Base-by-base conservation (phyloP, 2,329 filamentous ascomycete genomes). In the Raffaelea arxii region DNA sequence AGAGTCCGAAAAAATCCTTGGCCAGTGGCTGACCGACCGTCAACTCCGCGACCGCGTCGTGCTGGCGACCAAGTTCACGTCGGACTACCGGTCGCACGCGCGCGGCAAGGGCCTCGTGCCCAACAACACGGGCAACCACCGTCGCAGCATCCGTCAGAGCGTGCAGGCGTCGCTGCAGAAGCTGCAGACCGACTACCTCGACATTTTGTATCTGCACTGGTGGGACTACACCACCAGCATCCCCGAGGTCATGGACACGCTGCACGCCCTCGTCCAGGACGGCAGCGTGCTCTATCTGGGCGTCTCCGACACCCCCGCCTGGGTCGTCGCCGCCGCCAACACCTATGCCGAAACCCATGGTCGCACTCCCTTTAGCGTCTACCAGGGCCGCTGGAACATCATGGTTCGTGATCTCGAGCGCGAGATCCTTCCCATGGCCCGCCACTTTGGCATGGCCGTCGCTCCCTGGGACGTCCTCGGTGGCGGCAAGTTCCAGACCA, bases 401-500 rank as follows among this genome's bases (percentile, higher is more conserved):
- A 35, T 55, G 22, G 9, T 41, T n/a, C 53, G 55, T 44, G 54
- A 56, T 48, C 53, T 67, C 23, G 65, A 69, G 51, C 61, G 65
- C 18, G 65, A 69, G 4, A 65, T 69, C 39, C 54, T 71, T 11
- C 68, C 68, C 4, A 68, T 70, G 65, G 58, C 58, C 6, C 59
- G 62, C 16, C 55, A 60, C 22, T 64, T 64, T 25, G 65, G 65
- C 46, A 68, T 70, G 79, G 80, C 65, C 21, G 52, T 81, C 4
- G 63, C 69, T 0, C 78, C 80, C 0, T 85, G 77, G 77, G 78
- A 76, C 43, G 74, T 71, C 1, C 62, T 80, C 6, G 76, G 75
- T 18, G 69, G 62, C 62, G 75, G 75, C 36, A 63, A 65, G 46
- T 71, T 75, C 59, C 68, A 74, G 58, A 63, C 65, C 16, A 55